phyloP scores from a whole-genome alignment of 371 early-diverging fungal genomes.

The Rhizopus sp. region DNA sequence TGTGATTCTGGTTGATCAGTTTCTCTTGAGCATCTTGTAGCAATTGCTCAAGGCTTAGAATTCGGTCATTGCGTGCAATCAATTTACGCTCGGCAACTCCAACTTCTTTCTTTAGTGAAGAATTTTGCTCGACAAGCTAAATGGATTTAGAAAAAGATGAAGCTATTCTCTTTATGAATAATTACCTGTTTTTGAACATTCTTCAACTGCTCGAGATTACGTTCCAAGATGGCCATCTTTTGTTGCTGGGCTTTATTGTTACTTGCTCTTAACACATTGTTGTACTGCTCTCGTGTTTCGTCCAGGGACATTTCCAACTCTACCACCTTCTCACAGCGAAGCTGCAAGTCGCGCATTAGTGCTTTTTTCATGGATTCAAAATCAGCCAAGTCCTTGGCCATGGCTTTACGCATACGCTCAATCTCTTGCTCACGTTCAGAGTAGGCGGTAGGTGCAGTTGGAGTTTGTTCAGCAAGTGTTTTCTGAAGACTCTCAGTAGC shows the following conservation, averaged over 20 bases:
- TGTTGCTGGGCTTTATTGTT: slow-evolving; percentile 86
- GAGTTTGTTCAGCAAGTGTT: slow-evolving; percentile 35
- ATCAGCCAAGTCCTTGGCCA: slow-evolving; percentile 89
- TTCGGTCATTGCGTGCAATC: slow-evolving; percentile 89
- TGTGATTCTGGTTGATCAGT: slow-evolving; percentile 78
- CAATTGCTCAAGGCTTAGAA: slow-evolving; percentile 84
- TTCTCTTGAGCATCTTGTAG: slow-evolving; percentile 81
- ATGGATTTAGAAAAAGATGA: slow-evolving; percentile 2
- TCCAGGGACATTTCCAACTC: slow-evolving; percentile 95
- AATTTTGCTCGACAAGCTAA: slow-evolving; percentile 91
- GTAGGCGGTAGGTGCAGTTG: slow-evolving; percentile 18
- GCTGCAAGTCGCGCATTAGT: slow-evolving; percentile 93
- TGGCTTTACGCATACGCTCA: slow-evolving; percentile 85
- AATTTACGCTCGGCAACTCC: slow-evolving; percentile 91
- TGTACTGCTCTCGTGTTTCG: slow-evolving; percentile 90
- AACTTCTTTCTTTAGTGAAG: slow-evolving; percentile 90
- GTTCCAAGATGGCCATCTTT: slow-evolving; percentile 94
- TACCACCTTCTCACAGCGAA: slow-evolving; percentile 92
- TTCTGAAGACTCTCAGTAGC: slow-evolving; percentile 20
- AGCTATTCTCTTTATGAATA: slow-evolving; percentile 68
- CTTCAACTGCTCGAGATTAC: slow-evolving; percentile 93
- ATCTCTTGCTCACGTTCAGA: slow-evolving; percentile 83
- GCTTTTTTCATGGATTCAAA: slow-evolving; percentile 97
- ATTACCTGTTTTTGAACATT: slow-evolving; percentile 87
- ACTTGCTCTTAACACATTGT: slow-evolving; percentile 77